These are phyloP conservation scores for Boletus rubropictus DNA, from an alignment of 768 basidiomycete species.

Conservation along the genomic window DNA sequence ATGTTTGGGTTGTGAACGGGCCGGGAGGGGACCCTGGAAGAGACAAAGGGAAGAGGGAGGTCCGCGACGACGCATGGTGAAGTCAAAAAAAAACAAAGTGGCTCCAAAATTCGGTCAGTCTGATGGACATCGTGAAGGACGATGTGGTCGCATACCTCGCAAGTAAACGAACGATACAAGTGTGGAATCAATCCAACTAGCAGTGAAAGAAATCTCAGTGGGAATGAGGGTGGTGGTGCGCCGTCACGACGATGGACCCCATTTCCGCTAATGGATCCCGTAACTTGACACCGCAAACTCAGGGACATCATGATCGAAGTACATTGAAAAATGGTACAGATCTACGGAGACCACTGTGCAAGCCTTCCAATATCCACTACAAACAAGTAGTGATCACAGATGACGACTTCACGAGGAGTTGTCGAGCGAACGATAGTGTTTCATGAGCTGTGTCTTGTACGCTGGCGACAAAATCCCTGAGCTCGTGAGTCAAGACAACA, in stretches of 20 bases:
- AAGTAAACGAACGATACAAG: not conserved
- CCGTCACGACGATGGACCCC: not conserved
- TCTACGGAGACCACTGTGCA: constrained; percentile 9
- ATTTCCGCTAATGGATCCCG: no score
- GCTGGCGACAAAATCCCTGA: constrained; percentile 33
- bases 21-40: constrained; percentile 53
- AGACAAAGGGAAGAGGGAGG: constrained; percentile 65
- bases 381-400: not conserved
- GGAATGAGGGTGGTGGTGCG: no score
- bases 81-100: not conserved
- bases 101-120: not conserved
- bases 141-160: not conserved
- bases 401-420: constrained; percentile 27
- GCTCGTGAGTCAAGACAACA: not conserved
- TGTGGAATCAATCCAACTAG: constrained; percentile 2
- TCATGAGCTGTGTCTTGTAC: constrained; percentile 70
- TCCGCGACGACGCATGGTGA: constrained; percentile 57
- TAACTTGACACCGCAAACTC: no score
- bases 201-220: not conserved
- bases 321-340: constrained; percentile 13
- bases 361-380: not conserved
- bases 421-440: constrained; percentile 59
- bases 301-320: not conserved
- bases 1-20: constrained; percentile 58
- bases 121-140: not conserved